These are phyloP conservation scores for Golovinomyces cichoracearum DNA, from an alignment of 2,329 filamentous ascomycete species.

Conservation along the genomic window DNA sequence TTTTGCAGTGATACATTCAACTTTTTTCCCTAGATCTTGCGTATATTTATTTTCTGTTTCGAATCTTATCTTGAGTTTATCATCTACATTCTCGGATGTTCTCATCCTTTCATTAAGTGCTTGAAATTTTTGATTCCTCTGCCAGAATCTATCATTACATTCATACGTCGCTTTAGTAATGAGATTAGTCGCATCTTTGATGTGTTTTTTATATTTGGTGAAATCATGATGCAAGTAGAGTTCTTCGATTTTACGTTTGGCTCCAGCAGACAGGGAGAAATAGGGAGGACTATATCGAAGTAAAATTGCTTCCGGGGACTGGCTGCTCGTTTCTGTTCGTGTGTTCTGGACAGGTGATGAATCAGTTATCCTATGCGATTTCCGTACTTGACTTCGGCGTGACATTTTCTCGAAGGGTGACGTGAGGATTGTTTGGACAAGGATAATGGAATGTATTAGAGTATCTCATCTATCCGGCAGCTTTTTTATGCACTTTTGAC, in stretches of 20 bases:
- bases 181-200: constrained; percentile 21
- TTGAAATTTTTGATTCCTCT: constrained; percentile 8
- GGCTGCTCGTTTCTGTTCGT: not conserved
- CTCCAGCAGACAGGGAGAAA: constrained; percentile 23
- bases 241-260: constrained; percentile 21
- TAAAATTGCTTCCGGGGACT: not conserved
- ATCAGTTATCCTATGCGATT: not conserved
- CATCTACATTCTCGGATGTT: constrained; percentile 15
- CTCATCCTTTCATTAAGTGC: constrained; percentile 11
- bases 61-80: constrained; percentile 10
- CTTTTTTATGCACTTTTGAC: no score
- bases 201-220: constrained; percentile 21
- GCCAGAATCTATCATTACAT: constrained; percentile 27
- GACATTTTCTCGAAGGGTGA: not conserved
- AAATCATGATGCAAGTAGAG: constrained; percentile 19
- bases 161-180: constrained; percentile 24
- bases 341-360: not conserved
- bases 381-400: not conserved
- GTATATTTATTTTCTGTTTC: constrained; percentile 18
- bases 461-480: no score
- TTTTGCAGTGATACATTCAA: constrained; percentile 24
- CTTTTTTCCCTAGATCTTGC: constrained; percentile 19
- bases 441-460: no score
- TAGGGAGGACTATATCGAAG: constrained; percentile 27
- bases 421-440: constrained; percentile 9